Evolutionary conservation across 1,284 basidiomycete genomes (phyloP), one percentile per base, ranked within the genome.

Genomic region (Ganoderma resinaceum): DNA sequence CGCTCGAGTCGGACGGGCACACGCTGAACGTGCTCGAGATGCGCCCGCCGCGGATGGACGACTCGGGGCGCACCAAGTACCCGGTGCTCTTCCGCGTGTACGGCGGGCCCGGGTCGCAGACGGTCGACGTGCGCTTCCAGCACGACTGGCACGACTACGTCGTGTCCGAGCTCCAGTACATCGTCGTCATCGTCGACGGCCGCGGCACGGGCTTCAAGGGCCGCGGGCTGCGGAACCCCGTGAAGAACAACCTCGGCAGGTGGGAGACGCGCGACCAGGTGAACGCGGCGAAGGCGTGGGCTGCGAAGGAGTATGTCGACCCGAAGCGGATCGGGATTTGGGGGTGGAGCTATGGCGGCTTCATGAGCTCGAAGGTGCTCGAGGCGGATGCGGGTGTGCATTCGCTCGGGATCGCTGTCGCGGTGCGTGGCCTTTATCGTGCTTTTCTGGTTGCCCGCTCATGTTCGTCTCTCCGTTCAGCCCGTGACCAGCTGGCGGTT

Each of bases 311-410:
- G 63, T 95, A 92, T 75, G 91, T 95, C 3, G 95, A 97, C 78
- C 84, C 89, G 52, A 89, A 87, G 76, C 85, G 95, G 57, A 94
- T 98, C 55, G 97, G 97, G 0, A 91, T 99, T 43, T 97, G 95
- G 95, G 96, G 96, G 59, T 98, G 96, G 95, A 94, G 93, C 16
- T 97, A 96, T 75, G 96, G 96, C 14, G 96, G 96, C 0, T 98
- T 95, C 80, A 94, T 97, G 91, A 92, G 92, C 62, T 89, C 91
- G 68, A 98, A 98, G 80, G 89, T 96, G 5, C 87, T 93, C n/a
- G 96, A 98, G 81, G 92, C 92, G 5, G 83, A 93, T 78, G 92
- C 90, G 16, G 93, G 93, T 11, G 86, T 97, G 29, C 95, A 98
- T 80, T 91, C 91, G 4, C 83, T 99, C 35, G 95, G 93, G 11